These are phyloP conservation scores for Solanum rostratum DNA, from an alignment of 257 asterid species.

Conservation along the genomic window DNA sequence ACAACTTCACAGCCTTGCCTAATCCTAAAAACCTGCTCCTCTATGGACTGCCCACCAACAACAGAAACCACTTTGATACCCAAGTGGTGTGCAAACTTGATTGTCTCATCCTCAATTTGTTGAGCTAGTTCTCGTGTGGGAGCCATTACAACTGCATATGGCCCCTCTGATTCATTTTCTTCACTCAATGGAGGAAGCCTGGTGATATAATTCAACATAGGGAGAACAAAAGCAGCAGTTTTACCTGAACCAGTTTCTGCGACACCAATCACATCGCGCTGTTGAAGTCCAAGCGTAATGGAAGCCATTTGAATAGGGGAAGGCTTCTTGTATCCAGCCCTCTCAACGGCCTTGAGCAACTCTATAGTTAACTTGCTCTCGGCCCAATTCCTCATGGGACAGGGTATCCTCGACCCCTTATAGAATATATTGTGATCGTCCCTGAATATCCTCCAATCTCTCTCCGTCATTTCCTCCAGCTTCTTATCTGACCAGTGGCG, in stretches of 20 bases:
- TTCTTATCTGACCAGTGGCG: constrained; percentile 45
- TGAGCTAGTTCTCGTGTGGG: neutral
- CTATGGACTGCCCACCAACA: constrained; percentile 51
- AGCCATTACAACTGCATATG: neutral
- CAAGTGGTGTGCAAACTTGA: constrained; percentile 33
- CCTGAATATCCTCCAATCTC: neutral
- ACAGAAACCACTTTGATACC: constrained; percentile 46
- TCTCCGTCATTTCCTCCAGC: neutral
- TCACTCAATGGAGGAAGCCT: constrained; percentile 38
- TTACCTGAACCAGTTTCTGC: constrained; percentile 55
- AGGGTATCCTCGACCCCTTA: constrained; percentile 45
- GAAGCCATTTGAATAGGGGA: constrained; percentile 37
- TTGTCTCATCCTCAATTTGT: neutral
- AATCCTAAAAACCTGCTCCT: constrained; percentile 39
- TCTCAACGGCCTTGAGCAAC: constrained; percentile 36
- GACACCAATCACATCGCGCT: constrained; percentile 27
- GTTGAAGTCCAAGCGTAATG: neutral
- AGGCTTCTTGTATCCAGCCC: constrained; percentile 40
- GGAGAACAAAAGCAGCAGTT: constrained; percentile 55
- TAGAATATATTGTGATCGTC: constrained; percentile 2
- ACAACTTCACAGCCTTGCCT: constrained; percentile 52
- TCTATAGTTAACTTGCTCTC: constrained; percentile 34
- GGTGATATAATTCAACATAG: constrained; percentile 39
- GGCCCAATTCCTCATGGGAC: constrained; percentile 48
- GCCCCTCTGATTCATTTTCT: constrained; percentile 24